Evolutionary conservation across 257 asterid species (phyloP), one percentile per base, ranked within the genome.

Genomic region (Anisodus tanguticus): DNA sequence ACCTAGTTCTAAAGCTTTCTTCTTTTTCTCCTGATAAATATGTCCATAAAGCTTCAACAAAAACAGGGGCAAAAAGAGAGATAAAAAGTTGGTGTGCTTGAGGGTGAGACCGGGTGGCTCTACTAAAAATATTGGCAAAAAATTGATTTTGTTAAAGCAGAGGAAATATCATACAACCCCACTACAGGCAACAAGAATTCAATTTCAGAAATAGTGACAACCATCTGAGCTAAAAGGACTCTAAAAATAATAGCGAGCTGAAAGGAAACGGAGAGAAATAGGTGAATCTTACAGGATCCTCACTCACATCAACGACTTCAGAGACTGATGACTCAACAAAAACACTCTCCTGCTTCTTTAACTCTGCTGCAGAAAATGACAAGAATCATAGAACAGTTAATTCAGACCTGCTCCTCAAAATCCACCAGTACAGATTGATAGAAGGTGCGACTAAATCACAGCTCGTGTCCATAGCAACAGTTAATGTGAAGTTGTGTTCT

Each of bases 341-440:
- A 80, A 83, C 91, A 71, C 77, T 84, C 55, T 71, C 13, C 80
- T 88, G 86, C 87, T 86, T 92, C 72, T 82, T 83, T 63, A 63
- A 70, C 80, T 86, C 90, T 82, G 64, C 96, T 89, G 96, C 89
- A 87, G 76, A 84, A 63, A 86, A 84, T 88, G 57, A 79, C 72
- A 57, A 57, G 64, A 82, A 85, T 49, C 69, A 70, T 47, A 26
- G 67, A 76, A 57, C n/a, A 35, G 22, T 43, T 41, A 49, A 19
- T 17, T 9, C 17, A 35, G 71, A 26, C 35, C 10, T 80, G 79
- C 16, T 31, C 60, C 15, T 77, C 62, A 37, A 68, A 72, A 76
- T 59, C 82, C 31, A 77, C 64, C 64, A 77, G 39, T 69, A 16
- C 2, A 37, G 51, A 67, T 67, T 15, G 35, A 39, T 67, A 39